A percentile compares a stretch with the other conserved stretches of the same genome.
phyloP scores from a whole-genome alignment of 441 rosid species.

The Syzygium syzygioides region DNA sequence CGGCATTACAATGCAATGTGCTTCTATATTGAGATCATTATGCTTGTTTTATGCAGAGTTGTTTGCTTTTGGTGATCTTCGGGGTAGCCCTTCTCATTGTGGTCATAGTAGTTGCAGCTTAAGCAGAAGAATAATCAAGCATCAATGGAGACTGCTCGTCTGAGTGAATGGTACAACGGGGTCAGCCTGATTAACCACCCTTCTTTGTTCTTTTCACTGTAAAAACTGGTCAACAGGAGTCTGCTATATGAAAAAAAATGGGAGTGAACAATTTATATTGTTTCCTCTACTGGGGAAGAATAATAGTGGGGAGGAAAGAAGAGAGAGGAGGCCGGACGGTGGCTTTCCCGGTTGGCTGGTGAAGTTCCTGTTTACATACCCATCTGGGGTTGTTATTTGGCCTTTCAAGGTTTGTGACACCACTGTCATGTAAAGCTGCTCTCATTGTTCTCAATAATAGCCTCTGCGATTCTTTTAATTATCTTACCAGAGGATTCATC shows the following conservation, averaged over 20 bases:
- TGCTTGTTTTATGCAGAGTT: slow-evolving; percentile 39
- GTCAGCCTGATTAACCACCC: neutral
- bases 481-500: neutral
- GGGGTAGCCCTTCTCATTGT: slow-evolving; percentile 79
- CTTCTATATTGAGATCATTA: neutral
- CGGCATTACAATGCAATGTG: neutral
- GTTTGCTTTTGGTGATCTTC: slow-evolving; percentile 89
- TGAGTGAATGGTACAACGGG: neutral
- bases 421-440: neutral
- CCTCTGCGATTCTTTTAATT: neutral
- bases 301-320: neutral
- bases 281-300: neutral
- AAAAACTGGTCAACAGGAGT: neutral
- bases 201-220: neutral
- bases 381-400: neutral
- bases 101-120: slow-evolving; percentile 64
- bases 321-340: neutral
- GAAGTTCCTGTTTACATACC: neutral
- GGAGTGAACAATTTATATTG: neutral
- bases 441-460: neutral
- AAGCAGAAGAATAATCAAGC: slow-evolving; percentile 9
- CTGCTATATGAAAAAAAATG: neutral
- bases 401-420: neutral
- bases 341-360: neutral
- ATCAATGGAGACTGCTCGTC: neutral